Conservation (phyloP, 768 basidiomycete genomes). For the Russula abietina region DNA sequence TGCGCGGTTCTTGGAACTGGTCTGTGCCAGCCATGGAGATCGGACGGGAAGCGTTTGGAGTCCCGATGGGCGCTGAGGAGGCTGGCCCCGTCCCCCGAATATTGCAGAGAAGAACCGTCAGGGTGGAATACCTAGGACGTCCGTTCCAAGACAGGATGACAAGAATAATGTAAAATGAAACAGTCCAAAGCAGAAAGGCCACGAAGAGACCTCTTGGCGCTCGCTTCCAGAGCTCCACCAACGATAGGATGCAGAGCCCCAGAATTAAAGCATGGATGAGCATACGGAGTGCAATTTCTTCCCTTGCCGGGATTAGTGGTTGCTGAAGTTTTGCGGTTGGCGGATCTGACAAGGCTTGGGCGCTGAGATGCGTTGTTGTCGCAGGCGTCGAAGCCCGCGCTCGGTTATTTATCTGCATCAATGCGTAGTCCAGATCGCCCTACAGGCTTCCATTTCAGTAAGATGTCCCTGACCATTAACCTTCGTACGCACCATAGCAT, state of each 20-base stretch:
- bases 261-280: slow-evolving; percentile 54
- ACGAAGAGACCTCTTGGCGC: slow-evolving; percentile 52
- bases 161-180: slow-evolving; percentile 51
- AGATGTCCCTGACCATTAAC: slow-evolving; percentile 3
- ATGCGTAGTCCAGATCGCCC: slow-evolving; percentile 69
- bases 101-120: slow-evolving; percentile 45
- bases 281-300: slow-evolving; percentile 41
- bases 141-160: slow-evolving; percentile 52
- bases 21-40: slow-evolving; percentile 38
- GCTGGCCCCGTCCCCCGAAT: slow-evolving; percentile 34
- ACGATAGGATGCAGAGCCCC: slow-evolving; percentile 49
- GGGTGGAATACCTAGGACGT: slow-evolving; percentile 49
- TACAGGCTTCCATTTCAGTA: slow-evolving; percentile 29
- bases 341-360: slow-evolving; percentile 32
- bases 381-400: slow-evolving; percentile 43
- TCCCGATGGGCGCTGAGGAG: slow-evolving; percentile 30
- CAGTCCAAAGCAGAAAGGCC: slow-evolving; percentile 58
- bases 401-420: slow-evolving; percentile 51
- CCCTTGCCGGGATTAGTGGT: slow-evolving; percentile 35
- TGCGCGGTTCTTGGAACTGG: slow-evolving; percentile 36
- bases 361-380: slow-evolving; percentile 46
- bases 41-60: slow-evolving; percentile 37
- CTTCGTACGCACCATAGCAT: slow-evolving; percentile 51
- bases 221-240: slow-evolving; percentile 53
- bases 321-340: slow-evolving; percentile 26